Evolutionary conservation across 2,329 filamentous ascomycete species (phyloP), one percentile per base, ranked within the genome.

Genomic region (Blastomyces silverae): DNA sequence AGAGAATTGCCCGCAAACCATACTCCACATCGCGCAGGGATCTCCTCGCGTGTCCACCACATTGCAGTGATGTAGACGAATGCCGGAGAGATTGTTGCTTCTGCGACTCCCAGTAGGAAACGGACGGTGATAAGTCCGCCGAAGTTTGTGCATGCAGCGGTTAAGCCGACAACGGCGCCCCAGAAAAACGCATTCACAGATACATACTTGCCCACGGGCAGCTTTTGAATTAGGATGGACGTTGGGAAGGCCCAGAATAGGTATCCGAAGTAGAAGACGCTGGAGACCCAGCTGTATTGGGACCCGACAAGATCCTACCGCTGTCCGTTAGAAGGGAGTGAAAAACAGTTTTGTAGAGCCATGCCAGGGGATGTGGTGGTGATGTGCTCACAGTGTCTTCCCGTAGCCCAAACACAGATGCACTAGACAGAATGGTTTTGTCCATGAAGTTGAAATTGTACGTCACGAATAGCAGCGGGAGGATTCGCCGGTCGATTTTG

Each of bases 371-470:
- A 39, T 13, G 17, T 20, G n/a, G 31, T 3, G 31, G 53, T 5
- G 53, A 39, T 57, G 31, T 57, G 31, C 25, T 61, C 42, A 48
- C 59, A 50, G 48, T 61, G 17, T 61, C 42, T 0, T 82, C 74
- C 1, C 75, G 74, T 15, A 85, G 70, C 0, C 82, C 83, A 67
- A 86, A 86, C 0, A 86, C 83, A 2, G 83, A 77, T 0, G 84
- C 84, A 64, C 79, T 83, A 0, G 82, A 83, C 1, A 85, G 71
- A 64, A 84, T 84, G 0, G 80, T 81, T 70, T 87, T 87, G 72
- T 87, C 85, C 78, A 87, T 84, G 65, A 86, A 86, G 69, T 85
- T 84, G 67, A 87, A 72, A 75, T 82, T 82, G 69, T 87, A 87
- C 0, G 82, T 85, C 53, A 82, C 68, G 66, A 86, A 85, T 11